Base-by-base conservation (phyloP, 768 basidiomycete species). In the Suillus variegatus region DNA sequence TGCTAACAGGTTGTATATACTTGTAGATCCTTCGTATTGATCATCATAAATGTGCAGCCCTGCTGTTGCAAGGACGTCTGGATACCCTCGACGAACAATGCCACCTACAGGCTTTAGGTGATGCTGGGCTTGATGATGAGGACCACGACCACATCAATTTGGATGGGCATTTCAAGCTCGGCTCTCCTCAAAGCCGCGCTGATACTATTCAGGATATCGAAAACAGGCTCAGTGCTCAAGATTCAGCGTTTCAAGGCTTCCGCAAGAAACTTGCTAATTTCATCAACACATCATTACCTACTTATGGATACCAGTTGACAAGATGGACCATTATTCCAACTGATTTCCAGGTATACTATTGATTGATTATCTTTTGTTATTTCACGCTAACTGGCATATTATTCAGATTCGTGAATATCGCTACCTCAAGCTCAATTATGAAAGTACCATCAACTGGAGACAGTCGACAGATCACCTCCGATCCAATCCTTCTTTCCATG, bases 401-500 rank as follows among this genome's bases (percentile, higher is more conserved):
- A 25, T 1, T 58, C n/a, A 76, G 72, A 67, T 78, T 7, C 67
- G 61, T 4, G 71, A 74, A 38, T 66, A 74, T 49, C 56, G 46
- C 6, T 76, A 65, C 51, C 63, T 79, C 32, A 73, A 67, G 56
- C 63, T 77, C 18, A 66, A 71, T 32, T 80, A 76, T 66, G 69
- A 66, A 16, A 77, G 72, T 0, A 61, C 43, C 1, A 63, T 75
- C 12, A 68, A 76, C 65, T 81, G 78, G 78, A 36, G 58, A 10
- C 35, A 67, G 25, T 64, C 64, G 4, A 71, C 67, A 1, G 73
- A 81, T 62, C 68, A 74, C 38, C 68, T 81, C 1, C 64, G 66
- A 3, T 77, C 72, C 66, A 78, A 73, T 61, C 75, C 77, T 9
- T 57, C 52, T 0, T 81, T 81, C 65, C 68, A 72, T 47, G 46